phyloP scores from a whole-genome alignment of 371 early-diverging fungal species.

The Polyrhizophydium stewartii region DNA sequence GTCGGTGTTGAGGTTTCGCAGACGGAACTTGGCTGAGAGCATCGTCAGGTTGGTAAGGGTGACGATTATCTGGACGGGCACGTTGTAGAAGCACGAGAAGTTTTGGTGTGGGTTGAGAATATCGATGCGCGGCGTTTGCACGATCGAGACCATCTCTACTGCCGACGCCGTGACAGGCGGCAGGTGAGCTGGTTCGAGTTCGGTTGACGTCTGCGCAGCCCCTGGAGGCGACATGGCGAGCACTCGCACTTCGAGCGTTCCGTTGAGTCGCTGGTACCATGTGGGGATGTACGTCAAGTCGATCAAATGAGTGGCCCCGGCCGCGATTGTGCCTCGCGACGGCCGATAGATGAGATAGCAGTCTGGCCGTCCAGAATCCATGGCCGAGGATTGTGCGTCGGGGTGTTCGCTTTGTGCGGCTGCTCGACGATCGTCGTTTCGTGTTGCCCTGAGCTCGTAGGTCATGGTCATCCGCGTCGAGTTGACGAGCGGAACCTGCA shows the following conservation, averaged over 20 bases:
- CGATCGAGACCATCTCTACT: slow-evolving; percentile 22
- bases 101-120: slow-evolving; percentile 15
- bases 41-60: slow-evolving; percentile 17
- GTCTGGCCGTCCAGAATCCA: not conserved
- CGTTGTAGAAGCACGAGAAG: slow-evolving; percentile 22
- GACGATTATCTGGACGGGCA: slow-evolving; percentile 24
- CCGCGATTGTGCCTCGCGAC: slow-evolving; percentile 14
- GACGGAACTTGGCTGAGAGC: slow-evolving; percentile 23
- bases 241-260: slow-evolving; percentile 20
- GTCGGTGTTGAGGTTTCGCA: slow-evolving; percentile 7
- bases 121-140: slow-evolving; percentile 24
- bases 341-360: slow-evolving; percentile 18
- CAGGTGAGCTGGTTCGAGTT: not conserved
- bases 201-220: not conserved
- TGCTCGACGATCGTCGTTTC: no score
- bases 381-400: slow-evolving; percentile 8
- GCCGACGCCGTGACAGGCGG: slow-evolving; percentile 11
- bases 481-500: slow-evolving; percentile 25
- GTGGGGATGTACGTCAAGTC: slow-evolving; percentile 23
- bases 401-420: not conserved
- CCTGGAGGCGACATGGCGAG: not conserved
- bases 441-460: not conserved
- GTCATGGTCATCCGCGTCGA: slow-evolving; percentile 2
- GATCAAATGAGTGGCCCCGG: slow-evolving; percentile 10
- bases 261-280: slow-evolving; percentile 27